Base-by-base conservation (phyloP, 2,329 filamentous ascomycete species). In the Trichocomaceae sp. region DNA sequence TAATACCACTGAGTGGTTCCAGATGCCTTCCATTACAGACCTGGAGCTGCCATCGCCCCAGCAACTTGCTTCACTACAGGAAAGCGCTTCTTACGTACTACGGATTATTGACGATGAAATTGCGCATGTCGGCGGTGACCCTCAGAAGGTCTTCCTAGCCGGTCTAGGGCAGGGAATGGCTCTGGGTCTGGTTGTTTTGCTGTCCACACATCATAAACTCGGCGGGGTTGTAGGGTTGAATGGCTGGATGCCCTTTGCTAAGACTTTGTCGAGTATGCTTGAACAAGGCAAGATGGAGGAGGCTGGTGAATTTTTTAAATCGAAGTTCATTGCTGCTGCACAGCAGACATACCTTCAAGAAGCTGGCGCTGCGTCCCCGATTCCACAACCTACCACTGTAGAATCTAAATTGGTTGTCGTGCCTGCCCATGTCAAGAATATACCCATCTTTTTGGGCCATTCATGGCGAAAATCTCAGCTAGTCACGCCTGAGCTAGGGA, bases 141-240 rank as follows among this genome's bases (percentile, higher is more conserved):
- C 47, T 3, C 41, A 42, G 23, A 54, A 52, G n/a, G 41, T 61
- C 44, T 48, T 58, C 33, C 20, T 61, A 6, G 59, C 50, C 8
- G 59, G 59, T 19, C 35, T 58, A 44, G 58, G 56, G 9, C 57
- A 59, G 39, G 59, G 59, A 12, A 57, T 58, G 50, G 53, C 57
- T 9, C 37, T 57, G 15, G 58, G 31, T 1, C 20, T 59, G 9
- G 51, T 54, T 7, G 54, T 55, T n/a, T 51, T 61, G 54, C 17
- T 61, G 8, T 59, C 57, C 45, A 46, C 35, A 13, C 51, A 45
- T n/a, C 52, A 54, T 46, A 26, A 23, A 26, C 46, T 59, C 31
- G 57, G 55, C 17, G 57, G 55, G 0, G 57, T 59, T 31, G 49
- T 55, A 33, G 55, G 55, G n/a, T 33, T 57, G 44, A 55, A 57